These are phyloP conservation scores for Coemansia sp. DNA, from an alignment of 371 early-diverging fungal species.

Conservation along the genomic window DNA sequence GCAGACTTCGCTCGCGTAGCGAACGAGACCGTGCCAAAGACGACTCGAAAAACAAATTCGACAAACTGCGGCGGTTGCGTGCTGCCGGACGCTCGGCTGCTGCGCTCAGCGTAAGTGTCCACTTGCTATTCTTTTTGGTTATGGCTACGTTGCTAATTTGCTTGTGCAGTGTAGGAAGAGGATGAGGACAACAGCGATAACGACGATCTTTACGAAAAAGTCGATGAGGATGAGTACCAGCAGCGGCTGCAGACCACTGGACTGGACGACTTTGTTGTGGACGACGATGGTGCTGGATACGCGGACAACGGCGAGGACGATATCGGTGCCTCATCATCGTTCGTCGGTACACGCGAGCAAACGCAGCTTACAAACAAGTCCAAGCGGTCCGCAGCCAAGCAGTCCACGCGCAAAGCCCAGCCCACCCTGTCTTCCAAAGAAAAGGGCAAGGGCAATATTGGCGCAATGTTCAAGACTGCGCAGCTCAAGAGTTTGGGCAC, in stretches of 20 bases:
- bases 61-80: constrained; percentile 38
- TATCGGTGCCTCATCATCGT: constrained; percentile 22
- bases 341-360: constrained; percentile 20
- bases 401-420: not conserved
- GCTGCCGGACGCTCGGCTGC: constrained; percentile 41
- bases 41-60: constrained; percentile 21
- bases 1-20: constrained; percentile 24
- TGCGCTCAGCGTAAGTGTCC: constrained; percentile 9
- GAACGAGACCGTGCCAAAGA: constrained; percentile 10
- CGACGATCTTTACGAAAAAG: constrained; percentile 33
- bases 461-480: constrained; percentile 31
- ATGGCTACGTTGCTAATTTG: too few species aligned
- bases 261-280: constrained; percentile 46
- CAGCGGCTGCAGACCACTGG: constrained; percentile 10
- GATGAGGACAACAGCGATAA: constrained; percentile 15
- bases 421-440: not conserved
- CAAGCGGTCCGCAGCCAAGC: not conserved
- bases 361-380: constrained; percentile 25
- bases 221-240: constrained; percentile 45
- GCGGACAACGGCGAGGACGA: constrained; percentile 31
- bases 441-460: constrained; percentile 8
- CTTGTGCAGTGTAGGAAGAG: constrained; percentile 18
- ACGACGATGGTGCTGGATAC: constrained; percentile 46
- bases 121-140: not conserved
- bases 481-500: constrained; percentile 18